These are phyloP conservation scores for Phytopythium oedochilum DNA, from an alignment of 352 stramenopile genomes.

Conservation along the genomic window DNA sequence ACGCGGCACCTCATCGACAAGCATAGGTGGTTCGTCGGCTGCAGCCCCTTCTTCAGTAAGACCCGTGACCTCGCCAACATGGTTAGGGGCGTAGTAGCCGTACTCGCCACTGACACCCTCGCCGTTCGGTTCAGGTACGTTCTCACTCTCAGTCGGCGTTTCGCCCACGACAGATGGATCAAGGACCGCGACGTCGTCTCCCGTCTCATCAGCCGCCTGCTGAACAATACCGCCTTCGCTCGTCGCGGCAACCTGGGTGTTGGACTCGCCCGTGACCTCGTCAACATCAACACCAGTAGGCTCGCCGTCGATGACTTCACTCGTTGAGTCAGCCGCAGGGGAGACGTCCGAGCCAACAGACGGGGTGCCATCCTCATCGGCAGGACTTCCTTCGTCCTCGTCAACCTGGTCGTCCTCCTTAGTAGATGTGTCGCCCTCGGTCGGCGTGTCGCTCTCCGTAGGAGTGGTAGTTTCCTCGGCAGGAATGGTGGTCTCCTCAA, in stretches of 20 bases:
- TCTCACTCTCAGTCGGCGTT: too few species aligned
- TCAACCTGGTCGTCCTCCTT: background rate
- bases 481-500: too few species aligned
- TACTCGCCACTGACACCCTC: background rate
- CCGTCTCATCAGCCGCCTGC: background rate
- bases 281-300: background rate
- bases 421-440: background rate
- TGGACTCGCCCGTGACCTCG: background rate
- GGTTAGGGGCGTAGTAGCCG: too few species aligned
- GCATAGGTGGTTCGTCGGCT: background rate
- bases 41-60: background rate
- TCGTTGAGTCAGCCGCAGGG: background rate
- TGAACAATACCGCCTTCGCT: background rate
- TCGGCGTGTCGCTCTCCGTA: too few species aligned
- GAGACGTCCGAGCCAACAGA: too few species aligned
- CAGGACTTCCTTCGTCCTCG: background rate
- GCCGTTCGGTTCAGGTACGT: background rate
- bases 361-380: too few species aligned
- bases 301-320: background rate
- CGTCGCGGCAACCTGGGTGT: background rate
- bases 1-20: background rate
- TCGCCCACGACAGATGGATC: background rate
- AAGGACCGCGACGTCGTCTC: background rate
- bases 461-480: too few species aligned
- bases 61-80: too few species aligned